Evolutionary conservation across 2,329 filamentous ascomycete species (phyloP).

Genomic region (Trichoderma koningii): DNA sequence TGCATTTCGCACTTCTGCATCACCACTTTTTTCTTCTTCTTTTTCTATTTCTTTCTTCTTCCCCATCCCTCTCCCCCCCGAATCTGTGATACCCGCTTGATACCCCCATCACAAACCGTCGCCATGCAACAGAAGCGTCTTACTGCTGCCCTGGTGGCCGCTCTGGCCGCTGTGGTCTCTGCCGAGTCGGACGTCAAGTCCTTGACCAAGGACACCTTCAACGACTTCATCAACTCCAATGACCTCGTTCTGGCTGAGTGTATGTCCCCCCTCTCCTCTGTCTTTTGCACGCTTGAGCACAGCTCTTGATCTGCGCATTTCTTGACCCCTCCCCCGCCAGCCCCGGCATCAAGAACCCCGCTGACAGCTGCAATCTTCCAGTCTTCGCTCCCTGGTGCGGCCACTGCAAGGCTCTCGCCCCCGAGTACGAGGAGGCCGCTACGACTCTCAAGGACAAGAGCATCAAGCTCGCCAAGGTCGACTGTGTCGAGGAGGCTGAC

Average conservation of each 20-base stretch:
- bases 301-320: not conserved
- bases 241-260: constrained; percentile 93
- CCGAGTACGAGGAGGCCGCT: constrained; percentile 86
- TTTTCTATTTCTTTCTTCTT: constrained; percentile 10
- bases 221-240: constrained; percentile 81
- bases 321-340: constrained; percentile 1
- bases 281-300: not conserved
- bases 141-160: constrained; percentile 57
- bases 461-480: constrained; percentile 82
- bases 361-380: constrained; percentile 46
- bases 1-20: constrained; percentile 29
- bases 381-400: constrained; percentile 97
- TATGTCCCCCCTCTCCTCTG: constrained; percentile 49
- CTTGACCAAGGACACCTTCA: constrained; percentile 84
- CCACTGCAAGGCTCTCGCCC: constrained; percentile 97
- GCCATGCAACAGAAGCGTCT: constrained; percentile 55
- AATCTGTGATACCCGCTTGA: not conserved
- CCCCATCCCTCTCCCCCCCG: not conserved
- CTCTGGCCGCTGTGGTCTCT: constrained; percentile 59
- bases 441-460: constrained; percentile 84
- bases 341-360: constrained; percentile 14
- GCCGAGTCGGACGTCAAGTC: constrained; percentile 80
- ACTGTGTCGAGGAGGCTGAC: constrained; percentile 92
- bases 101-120: constrained; percentile 30
- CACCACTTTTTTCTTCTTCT: constrained; percentile 25